These are phyloP conservation scores for Macrolepiota dolichaula DNA, from an alignment of 768 basidiomycete species.

Conservation along the genomic window DNA sequence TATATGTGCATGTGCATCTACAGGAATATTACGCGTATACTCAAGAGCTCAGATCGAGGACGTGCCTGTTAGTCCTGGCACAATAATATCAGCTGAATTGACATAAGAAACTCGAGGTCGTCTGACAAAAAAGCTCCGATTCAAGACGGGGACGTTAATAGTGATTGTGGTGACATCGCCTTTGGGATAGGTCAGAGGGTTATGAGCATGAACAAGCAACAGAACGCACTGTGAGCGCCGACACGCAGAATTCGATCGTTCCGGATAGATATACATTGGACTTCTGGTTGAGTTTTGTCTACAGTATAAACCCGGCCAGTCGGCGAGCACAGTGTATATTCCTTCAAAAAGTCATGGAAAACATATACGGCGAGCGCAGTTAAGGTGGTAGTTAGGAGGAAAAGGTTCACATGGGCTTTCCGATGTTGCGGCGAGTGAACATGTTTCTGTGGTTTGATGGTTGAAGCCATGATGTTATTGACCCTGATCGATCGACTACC, in stretches of 20 bases:
- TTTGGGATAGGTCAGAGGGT: not conserved
- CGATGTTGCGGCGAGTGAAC: not conserved
- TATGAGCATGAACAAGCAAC: not conserved
- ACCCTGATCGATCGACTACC: slow-evolving; percentile 3
- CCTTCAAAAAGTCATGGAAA: not conserved
- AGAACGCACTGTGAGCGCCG: slow-evolving; percentile 44
- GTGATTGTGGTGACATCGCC: not conserved
- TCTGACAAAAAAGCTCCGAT: not conserved
- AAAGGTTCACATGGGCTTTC: not conserved
- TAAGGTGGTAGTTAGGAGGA: not conserved
- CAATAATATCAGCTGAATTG: slow-evolving; percentile 40
- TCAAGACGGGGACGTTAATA: not conserved
- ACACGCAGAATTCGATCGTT: slow-evolving; percentile 42
- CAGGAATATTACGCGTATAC: not conserved
- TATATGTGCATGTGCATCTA: slow-evolving; percentile 82
- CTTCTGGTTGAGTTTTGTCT: slow-evolving; percentile 44
- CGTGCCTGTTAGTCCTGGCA: slow-evolving; percentile 73
- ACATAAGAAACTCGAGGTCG: slow-evolving; percentile 15
- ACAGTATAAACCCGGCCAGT: slow-evolving; percentile 66
- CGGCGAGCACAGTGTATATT: slow-evolving; percentile 59
- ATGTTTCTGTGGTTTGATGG: not conserved
- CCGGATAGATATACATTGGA: slow-evolving; percentile 60
- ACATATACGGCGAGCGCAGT: not conserved
- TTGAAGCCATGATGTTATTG: slow-evolving; percentile 4
- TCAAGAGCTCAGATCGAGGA: not conserved